phyloP scores from a whole-genome alignment of 257 asterid genomes.

The Plantago ovata region DNA sequence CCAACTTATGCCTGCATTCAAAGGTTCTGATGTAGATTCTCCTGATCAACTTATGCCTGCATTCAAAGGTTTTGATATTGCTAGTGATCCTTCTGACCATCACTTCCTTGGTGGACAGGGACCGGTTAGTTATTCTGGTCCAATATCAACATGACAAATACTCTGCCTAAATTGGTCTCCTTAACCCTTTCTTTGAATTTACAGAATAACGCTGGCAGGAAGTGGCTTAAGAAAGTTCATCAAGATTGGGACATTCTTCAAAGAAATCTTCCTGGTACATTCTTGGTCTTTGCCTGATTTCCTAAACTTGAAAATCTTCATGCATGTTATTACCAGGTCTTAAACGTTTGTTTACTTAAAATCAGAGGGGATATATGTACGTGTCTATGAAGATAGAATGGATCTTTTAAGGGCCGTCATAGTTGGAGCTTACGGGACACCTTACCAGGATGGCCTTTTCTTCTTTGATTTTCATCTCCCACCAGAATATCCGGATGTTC shows the following conservation, averaged over 20 bases:
- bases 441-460: slow-evolving; percentile 98
- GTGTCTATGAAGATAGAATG: slow-evolving; percentile 96
- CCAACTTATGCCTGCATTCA: slow-evolving; percentile 33
- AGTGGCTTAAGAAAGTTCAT: slow-evolving; percentile 96
- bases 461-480: slow-evolving; percentile 97
- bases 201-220: slow-evolving; percentile 78
- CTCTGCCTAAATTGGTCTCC: neutral
- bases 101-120: slow-evolving; percentile 54
- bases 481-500: slow-evolving; percentile 87
- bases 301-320: slow-evolving; percentile 17
- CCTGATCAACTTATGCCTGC: slow-evolving; percentile 32
- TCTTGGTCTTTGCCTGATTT: slow-evolving; percentile 16
- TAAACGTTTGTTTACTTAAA: slow-evolving; percentile 16
- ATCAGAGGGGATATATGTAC: slow-evolving; percentile 87
- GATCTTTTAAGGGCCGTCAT: slow-evolving; percentile 96
- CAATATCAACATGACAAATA: neutral
- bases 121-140: slow-evolving; percentile 54
- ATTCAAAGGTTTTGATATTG: slow-evolving; percentile 84
- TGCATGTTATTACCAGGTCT: slow-evolving; percentile 12
- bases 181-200: slow-evolving; percentile 20
- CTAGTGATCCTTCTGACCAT: slow-evolving; percentile 79
- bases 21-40: too few species aligned
- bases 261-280: slow-evolving; percentile 88
- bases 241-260: slow-evolving; percentile 97
- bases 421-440: slow-evolving; percentile 99